Conservation (phyloP, 2,329 filamentous ascomycete genomes). For the Ceratocystis cacaofunesta region DNA sequence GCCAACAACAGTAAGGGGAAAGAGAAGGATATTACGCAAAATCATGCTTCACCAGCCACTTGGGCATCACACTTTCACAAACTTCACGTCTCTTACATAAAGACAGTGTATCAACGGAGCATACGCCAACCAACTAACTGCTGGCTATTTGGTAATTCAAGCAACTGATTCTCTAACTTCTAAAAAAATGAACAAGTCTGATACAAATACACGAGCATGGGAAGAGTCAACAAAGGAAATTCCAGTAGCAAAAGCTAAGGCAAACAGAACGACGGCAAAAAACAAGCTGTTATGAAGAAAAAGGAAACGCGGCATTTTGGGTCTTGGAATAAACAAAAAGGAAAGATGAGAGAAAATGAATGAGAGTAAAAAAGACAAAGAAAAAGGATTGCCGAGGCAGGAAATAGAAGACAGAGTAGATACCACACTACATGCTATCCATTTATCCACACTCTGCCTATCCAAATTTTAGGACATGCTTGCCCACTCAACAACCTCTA, state of each 20-base stretch:
- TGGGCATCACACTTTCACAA: neutral
- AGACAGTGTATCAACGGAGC: too few relatives aligned
- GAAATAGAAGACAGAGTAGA: neutral
- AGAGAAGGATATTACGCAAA: neutral
- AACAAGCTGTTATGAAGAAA: neutral
- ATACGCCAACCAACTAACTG: neutral
- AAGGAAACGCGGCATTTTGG: neutral
- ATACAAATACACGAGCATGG: neutral
- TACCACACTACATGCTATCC: neutral
- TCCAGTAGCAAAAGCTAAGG: neutral
- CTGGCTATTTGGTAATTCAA: neutral
- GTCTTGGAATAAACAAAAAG: neutral
- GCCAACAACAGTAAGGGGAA: neutral
- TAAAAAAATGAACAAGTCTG: conserved; percentile 3
- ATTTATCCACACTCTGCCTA: neutral
- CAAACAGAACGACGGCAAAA: neutral
- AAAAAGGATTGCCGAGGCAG: neutral
- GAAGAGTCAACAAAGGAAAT: too few relatives aligned
- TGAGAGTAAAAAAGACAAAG: neutral
- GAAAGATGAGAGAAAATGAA: neutral
- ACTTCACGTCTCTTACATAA: neutral
- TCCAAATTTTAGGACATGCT: conserved; percentile 18
- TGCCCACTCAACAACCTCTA: conserved; percentile 90
- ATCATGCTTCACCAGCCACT: neutral
- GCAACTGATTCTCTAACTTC: neutral